These are phyloP conservation scores for Lepiota subincarnata DNA, from an alignment of 768 basidiomycete species.

Conservation along the genomic window DNA sequence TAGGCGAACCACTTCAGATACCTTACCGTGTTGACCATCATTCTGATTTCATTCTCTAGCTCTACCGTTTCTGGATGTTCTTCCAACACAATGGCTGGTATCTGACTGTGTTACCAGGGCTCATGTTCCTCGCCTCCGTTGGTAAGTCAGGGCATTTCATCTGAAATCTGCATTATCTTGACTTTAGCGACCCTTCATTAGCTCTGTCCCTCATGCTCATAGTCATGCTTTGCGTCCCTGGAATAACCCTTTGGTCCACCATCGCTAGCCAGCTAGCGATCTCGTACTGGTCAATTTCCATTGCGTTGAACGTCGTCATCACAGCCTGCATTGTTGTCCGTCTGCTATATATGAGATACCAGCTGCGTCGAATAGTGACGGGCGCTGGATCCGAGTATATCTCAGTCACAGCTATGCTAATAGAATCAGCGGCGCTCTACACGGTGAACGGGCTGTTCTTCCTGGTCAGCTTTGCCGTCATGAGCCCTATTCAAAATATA, in stretches of 20 bases:
- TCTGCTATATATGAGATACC: conserved; percentile 1
- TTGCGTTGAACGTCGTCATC: conserved; percentile 16
- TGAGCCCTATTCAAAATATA: background rate
- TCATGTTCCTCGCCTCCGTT: conserved; percentile 13
- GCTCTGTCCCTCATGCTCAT: conserved; percentile 12
- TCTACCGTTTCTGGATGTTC: conserved; percentile 15
- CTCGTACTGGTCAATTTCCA: conserved; percentile 31
- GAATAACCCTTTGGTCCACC: conserved; percentile 7
- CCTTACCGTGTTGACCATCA: background rate
- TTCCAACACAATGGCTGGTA: conserved; percentile 8
- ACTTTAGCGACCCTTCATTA: background rate
- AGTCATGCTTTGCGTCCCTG: background rate
- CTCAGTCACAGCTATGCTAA: conserved; percentile 3
- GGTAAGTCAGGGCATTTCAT: conserved; percentile 4
- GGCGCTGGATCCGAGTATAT: background rate
- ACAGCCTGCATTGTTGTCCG: conserved; percentile 6
- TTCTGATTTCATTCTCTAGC: background rate
- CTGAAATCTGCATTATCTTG: background rate
- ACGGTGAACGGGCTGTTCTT: conserved; percentile 7
- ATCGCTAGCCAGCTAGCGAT: conserved; percentile 24
- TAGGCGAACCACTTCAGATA: background rate
- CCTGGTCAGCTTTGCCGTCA: background rate
- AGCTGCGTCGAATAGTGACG: background rate
- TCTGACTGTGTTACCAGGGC: conserved; percentile 3
- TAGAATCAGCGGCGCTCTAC: conserved; percentile 8